phyloP scores from a whole-genome alignment of 2,329 filamentous ascomycete species.

The Pseudocercospora crystallina region DNA sequence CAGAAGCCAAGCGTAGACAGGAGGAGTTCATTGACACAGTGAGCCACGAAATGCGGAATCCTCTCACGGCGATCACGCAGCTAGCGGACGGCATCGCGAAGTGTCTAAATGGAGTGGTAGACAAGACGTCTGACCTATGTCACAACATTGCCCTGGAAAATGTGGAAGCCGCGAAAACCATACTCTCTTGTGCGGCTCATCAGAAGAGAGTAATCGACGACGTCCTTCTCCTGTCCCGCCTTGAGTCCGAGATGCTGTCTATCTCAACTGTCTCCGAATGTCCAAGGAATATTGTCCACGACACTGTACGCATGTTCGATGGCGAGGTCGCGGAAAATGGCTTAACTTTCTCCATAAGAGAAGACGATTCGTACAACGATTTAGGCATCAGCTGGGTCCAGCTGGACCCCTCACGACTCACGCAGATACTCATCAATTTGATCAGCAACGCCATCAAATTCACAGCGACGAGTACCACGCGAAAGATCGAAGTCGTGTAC shows the following conservation, averaged over 20 bases:
- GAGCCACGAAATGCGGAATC: slow-evolving; percentile 35
- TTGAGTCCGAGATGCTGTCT: slow-evolving; percentile 35
- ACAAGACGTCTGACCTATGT: neutral
- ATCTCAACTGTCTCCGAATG: slow-evolving; percentile 40
- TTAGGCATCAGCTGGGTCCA: slow-evolving; percentile 18
- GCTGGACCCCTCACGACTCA: slow-evolving; percentile 23
- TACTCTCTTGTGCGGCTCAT: slow-evolving; percentile 32
- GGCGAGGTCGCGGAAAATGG: slow-evolving; percentile 37
- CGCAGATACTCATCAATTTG: slow-evolving; percentile 30
- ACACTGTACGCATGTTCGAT: slow-evolving; percentile 42
- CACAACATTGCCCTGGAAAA: slow-evolving; percentile 14
- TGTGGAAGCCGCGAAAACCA: slow-evolving; percentile 31
- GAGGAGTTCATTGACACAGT: slow-evolving; percentile 23
- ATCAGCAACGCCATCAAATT: slow-evolving; percentile 31
- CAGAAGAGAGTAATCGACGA: slow-evolving; percentile 48
- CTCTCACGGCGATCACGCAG: slow-evolving; percentile 44
- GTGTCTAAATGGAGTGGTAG: slow-evolving; percentile 9
- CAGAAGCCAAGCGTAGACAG: slow-evolving; percentile 29
- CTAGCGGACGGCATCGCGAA: slow-evolving; percentile 42
- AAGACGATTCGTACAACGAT: slow-evolving; percentile 9
- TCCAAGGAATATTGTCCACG: slow-evolving; percentile 34
- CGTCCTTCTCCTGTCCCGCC: slow-evolving; percentile 45
- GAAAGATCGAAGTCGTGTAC: slow-evolving; percentile 20
- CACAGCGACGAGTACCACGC: slow-evolving; percentile 27
- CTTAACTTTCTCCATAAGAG: slow-evolving; percentile 26